Conservation (phyloP, 2,329 filamentous ascomycete genomes). For the Ophiocordyceps camponoti-rufipedis region DNA sequence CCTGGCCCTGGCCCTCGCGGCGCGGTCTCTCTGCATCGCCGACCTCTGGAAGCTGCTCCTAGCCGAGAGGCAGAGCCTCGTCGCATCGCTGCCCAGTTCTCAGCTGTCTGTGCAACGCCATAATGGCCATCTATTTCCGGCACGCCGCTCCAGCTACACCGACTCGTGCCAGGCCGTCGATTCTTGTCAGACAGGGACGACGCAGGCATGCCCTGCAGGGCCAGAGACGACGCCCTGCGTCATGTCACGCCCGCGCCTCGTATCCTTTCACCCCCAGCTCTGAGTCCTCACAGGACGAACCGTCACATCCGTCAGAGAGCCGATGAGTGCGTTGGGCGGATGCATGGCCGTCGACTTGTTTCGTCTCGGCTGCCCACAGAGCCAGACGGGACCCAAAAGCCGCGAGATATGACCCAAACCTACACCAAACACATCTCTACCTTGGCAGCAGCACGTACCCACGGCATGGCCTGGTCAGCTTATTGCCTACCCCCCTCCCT, state of each 20-base stretch:
- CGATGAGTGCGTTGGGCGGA: constrained; percentile 59
- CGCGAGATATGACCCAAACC: background rate
- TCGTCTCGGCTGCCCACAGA: background rate
- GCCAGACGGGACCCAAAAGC: background rate
- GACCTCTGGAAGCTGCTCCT: constrained; percentile 1
- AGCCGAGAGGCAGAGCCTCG: constrained; percentile 2
- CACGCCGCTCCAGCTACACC: constrained; percentile 1
- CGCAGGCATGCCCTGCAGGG: background rate
- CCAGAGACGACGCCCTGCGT: constrained; percentile 1
- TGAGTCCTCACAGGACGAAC: background rate
- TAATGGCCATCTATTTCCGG: background rate
- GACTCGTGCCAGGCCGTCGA: background rate
- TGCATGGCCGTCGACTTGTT: constrained; percentile 49
- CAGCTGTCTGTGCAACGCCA: background rate
- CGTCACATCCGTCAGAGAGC: constrained; percentile 43
- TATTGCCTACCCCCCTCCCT: background rate
- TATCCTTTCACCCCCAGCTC: background rate
- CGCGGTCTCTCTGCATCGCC: constrained; percentile 1
- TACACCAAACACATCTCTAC: background rate
- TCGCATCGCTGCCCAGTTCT: constrained; percentile 1
- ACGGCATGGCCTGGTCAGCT: background rate
- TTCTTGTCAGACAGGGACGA: background rate
- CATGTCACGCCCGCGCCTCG: constrained; percentile 1
- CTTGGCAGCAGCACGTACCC: too few species aligned
- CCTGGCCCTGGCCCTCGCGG: background rate